Evolutionary conservation across 495 filamentous ascomycete species (phyloP), one percentile per base, ranked within the genome.

Genomic region (Tuber indicum): DNA sequence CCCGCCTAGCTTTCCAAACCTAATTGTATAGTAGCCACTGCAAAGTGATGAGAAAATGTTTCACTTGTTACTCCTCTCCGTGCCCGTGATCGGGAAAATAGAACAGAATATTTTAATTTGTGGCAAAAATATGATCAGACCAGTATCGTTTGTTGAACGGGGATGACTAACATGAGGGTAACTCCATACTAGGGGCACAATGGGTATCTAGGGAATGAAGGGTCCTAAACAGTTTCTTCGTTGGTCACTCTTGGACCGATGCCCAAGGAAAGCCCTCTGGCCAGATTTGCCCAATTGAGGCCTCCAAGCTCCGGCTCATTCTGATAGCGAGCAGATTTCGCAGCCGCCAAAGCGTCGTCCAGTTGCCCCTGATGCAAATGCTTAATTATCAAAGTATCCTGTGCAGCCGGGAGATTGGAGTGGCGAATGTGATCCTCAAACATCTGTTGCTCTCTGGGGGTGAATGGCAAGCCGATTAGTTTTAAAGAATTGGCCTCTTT

Each of bases 381-480:
- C 43, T 74, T 75, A 16, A 81, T 73, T 78, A 83, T 76, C 69
- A 83, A 76, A 0, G 82, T 82, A 75, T 83, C 82, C 72, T 75
- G 82, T 14, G 82, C 82, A 39, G 75, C n/a, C 52, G 75, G 72
- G 46, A 72, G 70, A 36, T 71, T 75, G 66, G 70, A 75, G 49
- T 72, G 46, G 45, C 69, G 71, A 12, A 83, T 32, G 47, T 75
- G 71, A 43, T 71, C 73, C 74, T 79, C 82, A 58, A 83, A 79
- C 19, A 77, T 45, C 19, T 47, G 42, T 49, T 83, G 77, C 45
- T 83, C 82, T 14, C 81, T 77, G 1, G 47, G 36, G 58, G 52
- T 77, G 42, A 83, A 79, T n/a, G 82, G 82, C 19, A 83, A 72
- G 47, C 81, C 75, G 42, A 83, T 72, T 8, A 83, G 69, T 46